phyloP scores from a whole-genome alignment of 2,329 filamentous ascomycete species.

The Falciphora oryzae region DNA sequence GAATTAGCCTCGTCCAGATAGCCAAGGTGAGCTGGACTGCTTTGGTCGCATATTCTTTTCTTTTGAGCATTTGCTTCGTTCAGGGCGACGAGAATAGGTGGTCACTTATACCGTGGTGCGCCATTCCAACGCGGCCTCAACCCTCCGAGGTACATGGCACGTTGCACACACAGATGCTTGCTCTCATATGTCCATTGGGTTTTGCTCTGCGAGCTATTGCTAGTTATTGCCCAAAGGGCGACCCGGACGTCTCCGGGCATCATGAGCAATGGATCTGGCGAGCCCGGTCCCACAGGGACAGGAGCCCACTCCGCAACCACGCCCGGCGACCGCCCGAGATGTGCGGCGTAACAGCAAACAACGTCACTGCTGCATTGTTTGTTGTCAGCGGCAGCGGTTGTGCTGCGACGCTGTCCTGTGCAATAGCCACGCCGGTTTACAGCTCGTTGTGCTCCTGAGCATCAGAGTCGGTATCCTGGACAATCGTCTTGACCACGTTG shows the following conservation, averaged over 20 bases:
- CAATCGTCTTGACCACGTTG: conserved; percentile 44
- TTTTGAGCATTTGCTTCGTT: too few relatives aligned
- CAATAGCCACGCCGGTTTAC: conserved; percentile 27
- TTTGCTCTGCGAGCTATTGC: neutral
- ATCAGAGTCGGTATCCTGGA: conserved; percentile 48
- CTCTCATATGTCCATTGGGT: neutral
- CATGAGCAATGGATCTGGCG: too few relatives aligned
- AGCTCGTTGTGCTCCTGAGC: conserved; percentile 55
- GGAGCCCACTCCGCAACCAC: too few relatives aligned
- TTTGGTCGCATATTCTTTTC: too few relatives aligned
- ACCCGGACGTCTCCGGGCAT: neutral
- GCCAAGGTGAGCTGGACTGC: too few relatives aligned
- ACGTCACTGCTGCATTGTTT: neutral
- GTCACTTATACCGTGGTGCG: neutral
- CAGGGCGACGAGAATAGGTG: too few relatives aligned
- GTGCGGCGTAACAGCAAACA: neutral
- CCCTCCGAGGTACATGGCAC: neutral
- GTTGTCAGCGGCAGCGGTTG: neutral
- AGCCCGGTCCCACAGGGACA: too few relatives aligned
- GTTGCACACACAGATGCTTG: neutral
- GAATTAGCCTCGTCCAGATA: too few relatives aligned
- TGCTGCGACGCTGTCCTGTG: neutral
- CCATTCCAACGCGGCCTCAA: too few relatives aligned
- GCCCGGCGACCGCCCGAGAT: neutral
- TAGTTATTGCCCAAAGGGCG: neutral